phyloP scores from a whole-genome alignment of 1,284 basidiomycete species.

The Erythrobasidium hasegawianum region DNA sequence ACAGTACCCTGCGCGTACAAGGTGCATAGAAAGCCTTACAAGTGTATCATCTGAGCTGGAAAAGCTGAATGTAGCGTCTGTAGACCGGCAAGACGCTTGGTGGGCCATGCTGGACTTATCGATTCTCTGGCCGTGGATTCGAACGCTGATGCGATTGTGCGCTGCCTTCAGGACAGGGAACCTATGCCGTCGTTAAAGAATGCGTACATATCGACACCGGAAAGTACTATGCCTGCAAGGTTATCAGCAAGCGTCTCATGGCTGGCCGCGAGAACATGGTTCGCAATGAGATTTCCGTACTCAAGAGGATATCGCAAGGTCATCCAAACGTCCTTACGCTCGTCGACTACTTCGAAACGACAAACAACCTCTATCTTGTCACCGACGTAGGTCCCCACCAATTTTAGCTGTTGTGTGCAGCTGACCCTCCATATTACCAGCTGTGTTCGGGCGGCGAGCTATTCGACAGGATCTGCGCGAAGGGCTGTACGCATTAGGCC shows the following conservation, averaged over 20 bases:
- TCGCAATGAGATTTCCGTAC: conserved; percentile 85
- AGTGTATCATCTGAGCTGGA: too few species aligned
- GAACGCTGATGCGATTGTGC: not conserved
- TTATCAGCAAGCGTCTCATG: conserved; percentile 93
- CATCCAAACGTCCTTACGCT: conserved; percentile 62
- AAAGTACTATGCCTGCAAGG: conserved; percentile 81
- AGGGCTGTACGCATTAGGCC: conserved; percentile 59
- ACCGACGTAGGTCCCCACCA: conserved; percentile 72
- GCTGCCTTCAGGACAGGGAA: conserved; percentile 40
- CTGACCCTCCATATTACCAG: too few species aligned
- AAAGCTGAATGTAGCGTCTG: not conserved
- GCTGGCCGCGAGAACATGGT: conserved; percentile 58
- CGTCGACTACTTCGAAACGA: conserved; percentile 80
- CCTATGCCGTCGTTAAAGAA: conserved; percentile 51
- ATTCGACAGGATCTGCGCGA: conserved; percentile 96
- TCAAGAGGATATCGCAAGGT: conserved; percentile 90
- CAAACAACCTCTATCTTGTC: conserved; percentile 78
- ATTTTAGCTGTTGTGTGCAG: too few species aligned
- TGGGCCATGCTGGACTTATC: not conserved
- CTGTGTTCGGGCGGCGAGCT: conserved; percentile 96
- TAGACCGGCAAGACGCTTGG: conserved; percentile 30
- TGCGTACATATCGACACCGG: conserved; percentile 48
- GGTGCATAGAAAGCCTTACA: too few species aligned
- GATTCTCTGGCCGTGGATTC: not conserved
- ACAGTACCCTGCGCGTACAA: conserved; percentile 34